Evolutionary conservation across 2,329 filamentous ascomycete species (phyloP), one percentile per base, ranked within the genome.

Genomic region (Colletotrichum costaricense): DNA sequence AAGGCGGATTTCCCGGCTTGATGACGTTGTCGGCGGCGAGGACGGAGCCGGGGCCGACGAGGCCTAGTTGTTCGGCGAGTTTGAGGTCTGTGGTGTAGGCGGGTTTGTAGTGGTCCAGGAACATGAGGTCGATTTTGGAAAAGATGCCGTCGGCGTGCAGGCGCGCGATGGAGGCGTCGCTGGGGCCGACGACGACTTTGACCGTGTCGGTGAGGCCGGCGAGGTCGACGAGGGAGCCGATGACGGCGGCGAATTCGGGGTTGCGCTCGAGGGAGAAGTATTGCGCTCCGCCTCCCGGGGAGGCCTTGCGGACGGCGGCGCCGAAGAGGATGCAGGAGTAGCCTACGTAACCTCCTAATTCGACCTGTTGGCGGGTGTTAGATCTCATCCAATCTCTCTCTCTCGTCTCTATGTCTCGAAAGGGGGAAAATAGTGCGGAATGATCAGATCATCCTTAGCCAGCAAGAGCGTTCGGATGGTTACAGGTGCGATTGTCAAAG

Each of bases 261-360:
- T 93, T 94, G 77, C 90, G 86, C 80, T 97, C 94, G 5, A 97
- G 84, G 77, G 91, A 93, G 80, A 89, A 92, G 82, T 95, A 95
- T 76, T 88, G 86, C 3, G 93, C 93, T 12, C 92, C 93, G 49
- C 92, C 93, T 12, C 92, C 93, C 46, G 67, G 46, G 33, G 38
- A 56, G 3, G 88, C 88, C 63, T 88, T 86, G 71, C 89, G 88
- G 19, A 94, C 84, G 0, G 92, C 91, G 46, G 90, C 87, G 57
- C 90, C 93, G 78, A 95, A 96, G 1, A 95, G 86, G 72, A 97
- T 91, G 72, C 92, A 92, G 0, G 94, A 96, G 84, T 97, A 97
- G 55, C 94, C 94, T 24, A 95, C 88, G 81, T 96, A 97, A 62
- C 93, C 93, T 59, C 94, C 94, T 0, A 97, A 87, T 80, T 97